phyloP scores from a whole-genome alignment of 805 yeast species.

The Kodamaea nitidulidarum region DNA sequence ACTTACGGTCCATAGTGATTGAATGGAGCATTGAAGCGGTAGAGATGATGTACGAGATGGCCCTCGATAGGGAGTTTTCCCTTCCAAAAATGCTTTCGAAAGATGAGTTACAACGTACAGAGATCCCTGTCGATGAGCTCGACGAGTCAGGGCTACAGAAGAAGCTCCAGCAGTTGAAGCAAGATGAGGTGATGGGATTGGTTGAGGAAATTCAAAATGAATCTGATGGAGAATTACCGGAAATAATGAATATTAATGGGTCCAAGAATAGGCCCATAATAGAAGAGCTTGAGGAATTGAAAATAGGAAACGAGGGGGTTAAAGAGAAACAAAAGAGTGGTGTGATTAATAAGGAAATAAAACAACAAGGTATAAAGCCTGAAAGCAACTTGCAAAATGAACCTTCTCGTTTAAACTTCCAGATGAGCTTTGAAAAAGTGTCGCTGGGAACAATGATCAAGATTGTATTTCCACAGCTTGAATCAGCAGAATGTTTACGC shows the following conservation, averaged over 20 bases:
- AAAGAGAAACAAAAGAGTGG: background rate
- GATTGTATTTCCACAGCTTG: conserved; percentile 17
- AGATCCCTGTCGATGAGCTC: conserved; percentile 43
- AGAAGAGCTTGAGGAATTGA: conserved; percentile 42
- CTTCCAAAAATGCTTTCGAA: conserved; percentile 72
- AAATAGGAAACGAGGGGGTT: background rate
- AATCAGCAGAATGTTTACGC: conserved; percentile 8
- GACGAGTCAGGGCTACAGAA: conserved; percentile 33
- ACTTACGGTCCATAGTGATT: conserved; percentile 59
- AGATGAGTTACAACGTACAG: conserved; percentile 52
- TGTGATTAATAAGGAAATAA: too few species aligned
- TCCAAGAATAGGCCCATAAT: conserved; percentile 43
- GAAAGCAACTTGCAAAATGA: too few species aligned
- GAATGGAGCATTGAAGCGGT: conserved; percentile 85
- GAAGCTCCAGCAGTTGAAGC: conserved; percentile 30
- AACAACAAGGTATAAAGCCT: background rate
- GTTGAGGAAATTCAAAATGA: conserved; percentile 35
- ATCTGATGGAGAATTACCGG: conserved; percentile 21
- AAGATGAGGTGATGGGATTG: conserved; percentile 41
- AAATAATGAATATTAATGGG: conserved; percentile 25
- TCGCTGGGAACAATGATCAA: conserved; percentile 12
- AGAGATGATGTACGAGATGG: conserved; percentile 48
- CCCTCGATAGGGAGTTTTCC: conserved; percentile 58
- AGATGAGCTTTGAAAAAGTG: conserved; percentile 4
- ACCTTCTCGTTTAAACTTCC: conserved; percentile 1